These are phyloP conservation scores for Ajuga chamaepitys DNA, from an alignment of 257 asterid genomes.

Conservation along the genomic window DNA sequence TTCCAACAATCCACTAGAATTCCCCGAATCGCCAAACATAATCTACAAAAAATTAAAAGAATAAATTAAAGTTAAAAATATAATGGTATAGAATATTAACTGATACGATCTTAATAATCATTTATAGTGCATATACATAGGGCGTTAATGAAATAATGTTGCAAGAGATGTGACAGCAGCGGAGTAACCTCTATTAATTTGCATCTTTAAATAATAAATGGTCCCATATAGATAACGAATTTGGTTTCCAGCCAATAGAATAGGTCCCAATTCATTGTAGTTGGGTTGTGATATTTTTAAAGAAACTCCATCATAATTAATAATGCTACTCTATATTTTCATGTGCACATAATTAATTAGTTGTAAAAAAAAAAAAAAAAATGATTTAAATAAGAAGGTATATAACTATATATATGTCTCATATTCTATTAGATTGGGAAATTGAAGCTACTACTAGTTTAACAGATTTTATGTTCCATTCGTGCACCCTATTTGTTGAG, in stretches of 20 bases:
- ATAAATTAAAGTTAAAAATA: neutral
- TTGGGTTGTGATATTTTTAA: neutral
- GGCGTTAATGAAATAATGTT: slow-evolving; percentile 2
- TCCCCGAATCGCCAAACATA: too few relatives aligned
- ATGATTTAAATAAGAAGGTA: too few relatives aligned
- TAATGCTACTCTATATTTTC: neutral
- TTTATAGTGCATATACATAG: neutral
- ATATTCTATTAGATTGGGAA: neutral
- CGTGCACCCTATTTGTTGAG: too few relatives aligned
- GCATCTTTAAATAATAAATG: slow-evolving; percentile 14
- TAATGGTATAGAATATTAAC: neutral
- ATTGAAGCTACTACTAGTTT: too few relatives aligned
- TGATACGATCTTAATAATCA: neutral
- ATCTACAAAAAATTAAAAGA: too few relatives aligned
- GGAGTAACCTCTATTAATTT: slow-evolving; percentile 12
- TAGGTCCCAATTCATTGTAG: slow-evolving; percentile 13
- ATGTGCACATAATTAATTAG: neutral
- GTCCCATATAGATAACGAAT: slow-evolving; percentile 17
- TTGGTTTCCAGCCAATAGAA: slow-evolving; percentile 17
- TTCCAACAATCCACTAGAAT: too few relatives aligned
- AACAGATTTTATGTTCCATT: too few relatives aligned
- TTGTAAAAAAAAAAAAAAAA: neutral
- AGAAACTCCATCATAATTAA: slow-evolving; percentile 6
- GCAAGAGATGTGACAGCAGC: slow-evolving; percentile 13
- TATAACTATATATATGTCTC: neutral